Evolutionary conservation across 2,329 filamentous ascomycete species (phyloP), one percentile per base, ranked within the genome.

Genomic region (Pseudogymnoascus sp.): DNA sequence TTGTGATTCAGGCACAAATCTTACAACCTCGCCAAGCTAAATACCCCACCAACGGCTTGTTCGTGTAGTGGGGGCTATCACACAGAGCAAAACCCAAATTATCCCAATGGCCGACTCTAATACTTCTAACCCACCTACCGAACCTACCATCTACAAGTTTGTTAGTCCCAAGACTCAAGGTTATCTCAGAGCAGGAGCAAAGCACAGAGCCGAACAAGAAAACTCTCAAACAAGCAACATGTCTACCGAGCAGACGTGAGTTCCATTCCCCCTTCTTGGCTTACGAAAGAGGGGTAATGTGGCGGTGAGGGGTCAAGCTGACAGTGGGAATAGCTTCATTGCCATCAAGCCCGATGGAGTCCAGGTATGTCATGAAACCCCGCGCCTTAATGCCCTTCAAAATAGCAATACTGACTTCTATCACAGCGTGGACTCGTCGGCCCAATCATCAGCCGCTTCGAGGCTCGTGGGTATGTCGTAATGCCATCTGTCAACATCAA

Each of bases 291-390:
- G 59, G 59, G 34, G 60, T 34, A 62, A 18, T 61, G 12, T 63
- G 66, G 70, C 69, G 67, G 71, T 71, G 68, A 68, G 61, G 40
- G 68, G 69, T 70, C 68, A 68, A 72, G 66, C 69, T 74, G 66
- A 73, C 68, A 65, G 61, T 71, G 54, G 67, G 64, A 57, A 72
- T 75, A 97, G 93, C 84, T 97, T 97, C 90, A 97, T 97, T 86
- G 95, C 95, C 78, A 91, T 99, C 87, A 99, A 99, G 92, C 95
- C 93, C 74, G 95, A 97, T 83, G 95, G 95, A 80, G 95, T 97
- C 82, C 95, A 97, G 88, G 92, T 96, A 88, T 72, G 81, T 66
- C 51, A 34, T 34, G 51, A 62, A 63, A 51, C 21, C 34, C 51
- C 63, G 60, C 23, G 26, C n/a, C 12, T 34, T 59, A 31, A 31